phyloP scores from a whole-genome alignment of 768 basidiomycete species.

The Termitomyces eurrhizus region DNA sequence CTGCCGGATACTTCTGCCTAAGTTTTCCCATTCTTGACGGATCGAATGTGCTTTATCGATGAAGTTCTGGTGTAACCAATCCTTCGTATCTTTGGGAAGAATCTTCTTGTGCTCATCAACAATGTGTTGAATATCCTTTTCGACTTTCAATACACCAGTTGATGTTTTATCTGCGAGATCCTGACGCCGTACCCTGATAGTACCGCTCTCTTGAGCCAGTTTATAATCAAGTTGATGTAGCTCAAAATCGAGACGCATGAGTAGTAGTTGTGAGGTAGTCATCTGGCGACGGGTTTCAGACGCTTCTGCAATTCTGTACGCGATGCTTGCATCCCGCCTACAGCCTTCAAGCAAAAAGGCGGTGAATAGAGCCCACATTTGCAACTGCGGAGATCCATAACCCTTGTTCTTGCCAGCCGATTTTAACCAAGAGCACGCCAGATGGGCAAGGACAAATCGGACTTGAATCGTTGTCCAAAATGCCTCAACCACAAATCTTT shows the following conservation, averaged over 20 bases:
- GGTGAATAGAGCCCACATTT: conserved; percentile 44
- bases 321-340: conserved; percentile 40
- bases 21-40: conserved; percentile 40
- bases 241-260: conserved; percentile 45
- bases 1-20: conserved; percentile 33
- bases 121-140: conserved; percentile 12
- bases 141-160: conserved; percentile 9
- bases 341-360: conserved; percentile 45
- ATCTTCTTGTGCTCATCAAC: conserved; percentile 13
- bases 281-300: conserved; percentile 53
- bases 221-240: conserved; percentile 44
- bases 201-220: conserved; percentile 26
- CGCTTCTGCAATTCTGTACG: conserved; percentile 40
- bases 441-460: conserved; percentile 44
- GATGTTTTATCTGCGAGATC: conserved; percentile 20
- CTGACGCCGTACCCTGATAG: conserved; percentile 19
- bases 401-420: conserved; percentile 17
- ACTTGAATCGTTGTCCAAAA: conserved; percentile 51
- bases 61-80: conserved; percentile 46
- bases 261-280: conserved; percentile 38
- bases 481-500: conserved; percentile 57
- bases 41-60: conserved; percentile 30
- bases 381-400: conserved; percentile 25
- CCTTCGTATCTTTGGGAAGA: conserved; percentile 23
- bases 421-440: conserved; percentile 40